Conservation (phyloP, 164 flowering plant species). For the Chimonanthus praecox region DNA sequence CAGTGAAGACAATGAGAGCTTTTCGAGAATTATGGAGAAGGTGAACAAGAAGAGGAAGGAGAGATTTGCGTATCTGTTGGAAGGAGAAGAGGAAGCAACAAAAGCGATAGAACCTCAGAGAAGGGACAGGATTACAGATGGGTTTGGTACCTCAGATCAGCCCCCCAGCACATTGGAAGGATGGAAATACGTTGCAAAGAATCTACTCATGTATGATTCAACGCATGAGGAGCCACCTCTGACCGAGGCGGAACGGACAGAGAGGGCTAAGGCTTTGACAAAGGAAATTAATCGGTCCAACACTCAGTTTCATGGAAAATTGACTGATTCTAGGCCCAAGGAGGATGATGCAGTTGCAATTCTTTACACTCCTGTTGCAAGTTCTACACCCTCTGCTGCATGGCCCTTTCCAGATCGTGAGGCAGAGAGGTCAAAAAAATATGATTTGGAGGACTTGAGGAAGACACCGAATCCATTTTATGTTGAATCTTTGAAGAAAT, state of each 20-base stretch:
- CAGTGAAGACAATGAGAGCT: constrained; percentile 91
- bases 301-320: constrained; percentile 74
- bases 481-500: constrained; percentile 65
- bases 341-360: constrained; percentile 73
- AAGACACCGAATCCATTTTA: constrained; percentile 74
- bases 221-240: constrained; percentile 62
- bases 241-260: constrained; percentile 66
- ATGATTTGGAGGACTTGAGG: constrained; percentile 87
- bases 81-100: constrained; percentile 49
- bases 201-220: constrained; percentile 85
- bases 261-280: constrained; percentile 60
- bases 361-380: constrained; percentile 68
- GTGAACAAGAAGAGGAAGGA: constrained; percentile 84
- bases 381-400: constrained; percentile 55
- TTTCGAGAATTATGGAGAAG: constrained; percentile 69
- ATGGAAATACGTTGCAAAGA: constrained; percentile 85
- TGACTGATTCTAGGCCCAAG: constrained; percentile 48
- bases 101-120: constrained; percentile 37
- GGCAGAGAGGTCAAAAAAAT: constrained; percentile 59
- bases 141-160: constrained; percentile 90
- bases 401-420: constrained; percentile 36
- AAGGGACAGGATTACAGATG: constrained; percentile 71
- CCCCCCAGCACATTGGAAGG: constrained; percentile 73
- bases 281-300: constrained; percentile 58
- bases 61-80: constrained; percentile 48